Evolutionary conservation across 768 basidiomycete species (phyloP).

Genomic region (Rhodotorula babjevae): DNA sequence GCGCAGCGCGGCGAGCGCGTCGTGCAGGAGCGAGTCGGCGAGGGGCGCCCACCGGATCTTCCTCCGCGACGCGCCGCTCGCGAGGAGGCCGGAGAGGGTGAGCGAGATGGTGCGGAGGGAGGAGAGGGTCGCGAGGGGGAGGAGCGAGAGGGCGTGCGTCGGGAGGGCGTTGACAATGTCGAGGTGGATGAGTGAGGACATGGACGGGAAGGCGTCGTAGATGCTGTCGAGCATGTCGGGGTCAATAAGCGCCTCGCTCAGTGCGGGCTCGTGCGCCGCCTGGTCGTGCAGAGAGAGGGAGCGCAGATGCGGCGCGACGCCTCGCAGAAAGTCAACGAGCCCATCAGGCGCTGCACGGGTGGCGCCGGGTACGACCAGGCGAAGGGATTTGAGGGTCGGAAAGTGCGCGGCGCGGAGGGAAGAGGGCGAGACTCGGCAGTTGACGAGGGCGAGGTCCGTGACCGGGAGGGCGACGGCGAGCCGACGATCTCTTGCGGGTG

Average conservation of each 20-base stretch:
- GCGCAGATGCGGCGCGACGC: background rate
- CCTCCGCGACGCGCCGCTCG: background rate
- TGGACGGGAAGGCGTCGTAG: background rate
- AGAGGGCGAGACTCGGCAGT: background rate
- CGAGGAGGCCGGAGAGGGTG: background rate
- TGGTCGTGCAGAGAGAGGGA: background rate
- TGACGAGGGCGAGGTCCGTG: background rate
- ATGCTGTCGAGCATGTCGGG: background rate
- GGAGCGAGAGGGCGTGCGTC: background rate
- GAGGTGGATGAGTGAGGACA: background rate
- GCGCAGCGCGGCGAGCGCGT: background rate
- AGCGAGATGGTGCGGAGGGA: background rate
- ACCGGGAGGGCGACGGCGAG: background rate
- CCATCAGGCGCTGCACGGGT: background rate
- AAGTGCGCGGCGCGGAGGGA: background rate
- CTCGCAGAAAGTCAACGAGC: background rate
- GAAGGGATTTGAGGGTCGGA: background rate
- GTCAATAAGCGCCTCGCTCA: no score
- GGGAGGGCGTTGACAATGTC: background rate
- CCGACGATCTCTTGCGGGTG: background rate
- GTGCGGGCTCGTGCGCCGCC: accelerated
- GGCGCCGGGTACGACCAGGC: background rate
- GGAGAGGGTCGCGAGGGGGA: background rate
- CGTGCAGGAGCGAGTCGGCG: background rate
- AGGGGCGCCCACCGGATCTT: background rate